phyloP scores from a whole-genome alignment of 169 alveolate genomes.

The Cryptosporidium sp. region DNA sequence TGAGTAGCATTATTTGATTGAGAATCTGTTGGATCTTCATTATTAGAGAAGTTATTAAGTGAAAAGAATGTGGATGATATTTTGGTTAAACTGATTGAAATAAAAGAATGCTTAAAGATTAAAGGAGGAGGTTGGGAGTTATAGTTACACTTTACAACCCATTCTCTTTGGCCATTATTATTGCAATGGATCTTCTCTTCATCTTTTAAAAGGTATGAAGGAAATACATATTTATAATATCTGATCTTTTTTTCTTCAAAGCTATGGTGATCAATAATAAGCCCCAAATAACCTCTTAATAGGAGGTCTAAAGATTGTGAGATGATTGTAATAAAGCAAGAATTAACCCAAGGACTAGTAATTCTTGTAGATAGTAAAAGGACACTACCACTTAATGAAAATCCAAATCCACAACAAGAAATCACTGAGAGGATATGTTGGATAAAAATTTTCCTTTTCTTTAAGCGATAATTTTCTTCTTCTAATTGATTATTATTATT shows the following conservation, averaged over 20 bases:
- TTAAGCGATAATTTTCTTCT: background rate
- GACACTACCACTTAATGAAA: conserved; percentile 72
- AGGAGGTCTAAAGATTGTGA: conserved; percentile 63
- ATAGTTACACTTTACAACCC: conserved; percentile 55
- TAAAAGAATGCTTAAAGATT: conserved; percentile 54
- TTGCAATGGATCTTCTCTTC: conserved; percentile 65
- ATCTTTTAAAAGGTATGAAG: conserved; percentile 51
- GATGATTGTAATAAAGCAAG: conserved; percentile 61
- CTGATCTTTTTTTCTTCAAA: conserved; percentile 16
- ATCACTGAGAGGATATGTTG: conserved; percentile 54
- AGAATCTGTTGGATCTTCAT: background rate
- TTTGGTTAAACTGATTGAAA: conserved; percentile 43
- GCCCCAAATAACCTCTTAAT: conserved; percentile 59
- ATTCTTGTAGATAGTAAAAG: conserved; percentile 57
- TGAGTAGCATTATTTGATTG: conserved; percentile 6
- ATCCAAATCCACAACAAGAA: conserved; percentile 74
- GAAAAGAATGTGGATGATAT: conserved; percentile 65
- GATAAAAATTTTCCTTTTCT: conserved; percentile 22
- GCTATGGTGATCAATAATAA: background rate
- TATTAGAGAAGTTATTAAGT: conserved; percentile 11
- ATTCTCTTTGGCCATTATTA: conserved; percentile 62
- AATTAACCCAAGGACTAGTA: conserved; percentile 73
- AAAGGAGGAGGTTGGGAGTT: conserved; percentile 73
- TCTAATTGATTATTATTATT: too few species aligned
- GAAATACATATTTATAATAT: conserved; percentile 61